Percentiles rank a stretch among this genome's conserved stretches.
Conservation (phyloP, 2,329 filamentous ascomycete species). For the Pyrenophora tritici-repentis region DNA sequence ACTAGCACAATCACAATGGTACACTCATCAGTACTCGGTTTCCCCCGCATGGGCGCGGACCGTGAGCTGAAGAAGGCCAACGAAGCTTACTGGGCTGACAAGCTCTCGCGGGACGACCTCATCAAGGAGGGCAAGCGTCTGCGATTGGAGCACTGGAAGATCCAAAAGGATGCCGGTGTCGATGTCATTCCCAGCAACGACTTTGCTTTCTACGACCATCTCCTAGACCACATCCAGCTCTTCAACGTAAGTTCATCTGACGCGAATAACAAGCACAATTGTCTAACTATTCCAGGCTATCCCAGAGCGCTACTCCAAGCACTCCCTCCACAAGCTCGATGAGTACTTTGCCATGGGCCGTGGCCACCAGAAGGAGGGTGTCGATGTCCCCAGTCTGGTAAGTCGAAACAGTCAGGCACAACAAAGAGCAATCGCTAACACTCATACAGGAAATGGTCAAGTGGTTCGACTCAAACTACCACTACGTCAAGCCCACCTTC, state of each 20-base stretch:
- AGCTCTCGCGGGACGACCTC: conserved; percentile 89
- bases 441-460: conserved; percentile 88
- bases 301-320: conserved; percentile 90
- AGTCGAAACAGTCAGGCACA: conserved; percentile 24
- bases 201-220: conserved; percentile 98
- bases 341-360: conserved; percentile 99
- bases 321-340: conserved; percentile 85
- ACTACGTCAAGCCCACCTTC: conserved; percentile 99
- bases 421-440: conserved; percentile 27
- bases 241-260: conserved; percentile 74
- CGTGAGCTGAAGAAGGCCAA: conserved; percentile 99
- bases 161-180: conserved; percentile 98
- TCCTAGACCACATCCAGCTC: conserved; percentile 96
- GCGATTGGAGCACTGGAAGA: conserved; percentile 96
- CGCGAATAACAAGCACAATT: background rate
- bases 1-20: conserved; percentile 50
- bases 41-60: conserved; percentile 97
- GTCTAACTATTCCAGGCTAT: conserved; percentile 66
- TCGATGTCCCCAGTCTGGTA: conserved; percentile 86
- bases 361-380: conserved; percentile 92
- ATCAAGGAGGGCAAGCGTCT: conserved; percentile 95
- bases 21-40: conserved; percentile 81
- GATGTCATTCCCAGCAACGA: conserved; percentile 99
- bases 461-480: conserved; percentile 99
- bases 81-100: conserved; percentile 96